Percentiles rank a stretch among this genome's conserved stretches.
These are phyloP conservation scores for Suillus subalutaceus DNA, from an alignment of 768 basidiomycete genomes.

Conservation along the genomic window DNA sequence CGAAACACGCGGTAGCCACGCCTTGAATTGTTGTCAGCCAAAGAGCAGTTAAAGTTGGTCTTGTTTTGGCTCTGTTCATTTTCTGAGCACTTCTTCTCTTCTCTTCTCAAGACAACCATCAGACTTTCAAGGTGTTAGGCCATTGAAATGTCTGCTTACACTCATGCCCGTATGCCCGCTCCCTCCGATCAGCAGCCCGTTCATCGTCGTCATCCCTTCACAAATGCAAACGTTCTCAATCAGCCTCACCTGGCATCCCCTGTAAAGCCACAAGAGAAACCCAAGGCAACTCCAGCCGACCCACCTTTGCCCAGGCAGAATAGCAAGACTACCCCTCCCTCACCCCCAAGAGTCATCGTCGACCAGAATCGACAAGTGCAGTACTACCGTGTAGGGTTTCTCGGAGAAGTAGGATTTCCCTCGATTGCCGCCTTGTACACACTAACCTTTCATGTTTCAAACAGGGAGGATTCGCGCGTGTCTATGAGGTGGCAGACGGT, in stretches of 20 bases:
- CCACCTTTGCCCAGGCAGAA: slow-evolving; percentile 83
- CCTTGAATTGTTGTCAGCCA: slow-evolving; percentile 18
- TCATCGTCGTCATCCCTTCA: slow-evolving; percentile 45
- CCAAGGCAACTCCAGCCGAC: slow-evolving; percentile 45
- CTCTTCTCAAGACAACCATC: slow-evolving; percentile 6
- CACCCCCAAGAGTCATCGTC: slow-evolving; percentile 74
- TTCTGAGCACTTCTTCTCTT: slow-evolving; percentile 3
- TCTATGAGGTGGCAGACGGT: slow-evolving; percentile 88
- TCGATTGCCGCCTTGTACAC: background rate
- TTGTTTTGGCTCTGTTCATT: slow-evolving; percentile 10
- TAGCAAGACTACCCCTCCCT: slow-evolving; percentile 78
- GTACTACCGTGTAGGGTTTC: slow-evolving; percentile 75
- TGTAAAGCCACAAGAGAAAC: slow-evolving; percentile 39
- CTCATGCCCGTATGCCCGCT: slow-evolving; percentile 40
- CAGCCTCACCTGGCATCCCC: slow-evolving; percentile 37
- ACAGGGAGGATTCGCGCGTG: slow-evolving; percentile 92
- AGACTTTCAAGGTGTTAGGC: slow-evolving; percentile 52
- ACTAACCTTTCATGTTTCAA: background rate
- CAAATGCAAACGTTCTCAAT: slow-evolving; percentile 41
- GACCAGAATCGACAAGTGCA: slow-evolving; percentile 61
- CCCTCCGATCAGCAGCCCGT: slow-evolving; percentile 32
- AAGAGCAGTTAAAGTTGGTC: background rate
- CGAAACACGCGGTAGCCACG: slow-evolving; percentile 17
- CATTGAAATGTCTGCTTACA: slow-evolving; percentile 40
- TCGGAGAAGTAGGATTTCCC: slow-evolving; percentile 73